Percentiles rank a stretch among this genome's conserved stretches.
phyloP scores from a whole-genome alignment of 306 rosid species.

The Cercis canadensis region DNA sequence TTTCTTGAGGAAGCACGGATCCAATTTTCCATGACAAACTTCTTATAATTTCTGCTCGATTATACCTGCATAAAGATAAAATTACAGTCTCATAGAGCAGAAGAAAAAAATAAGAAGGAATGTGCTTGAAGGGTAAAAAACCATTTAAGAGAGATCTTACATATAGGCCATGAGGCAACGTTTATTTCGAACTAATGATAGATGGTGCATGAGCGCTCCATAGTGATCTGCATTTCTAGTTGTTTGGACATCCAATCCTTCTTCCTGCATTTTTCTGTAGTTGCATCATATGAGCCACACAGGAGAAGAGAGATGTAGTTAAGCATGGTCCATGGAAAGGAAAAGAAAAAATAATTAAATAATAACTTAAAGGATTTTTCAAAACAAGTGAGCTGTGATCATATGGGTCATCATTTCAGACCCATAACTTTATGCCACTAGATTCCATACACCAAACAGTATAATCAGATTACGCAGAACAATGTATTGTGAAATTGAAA shows the following conservation, averaged over 20 bases:
- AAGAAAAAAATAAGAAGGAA: slow-evolving; percentile 11
- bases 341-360: too few species aligned
- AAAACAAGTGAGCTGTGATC: neutral
- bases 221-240: slow-evolving; percentile 81
- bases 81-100: slow-evolving; percentile 6
- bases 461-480: neutral
- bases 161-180: slow-evolving; percentile 87
- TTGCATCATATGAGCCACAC: slow-evolving; percentile 1
- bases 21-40: slow-evolving; percentile 87
- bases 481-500: neutral
- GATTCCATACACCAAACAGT: neutral
- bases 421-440: neutral
- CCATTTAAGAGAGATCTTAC: slow-evolving; percentile 41
- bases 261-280: slow-evolving; percentile 84
- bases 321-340: neutral
- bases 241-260: slow-evolving; percentile 83
- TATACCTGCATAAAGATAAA: slow-evolving; percentile 56
- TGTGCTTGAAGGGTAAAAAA: neutral
- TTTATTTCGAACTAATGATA: slow-evolving; percentile 84
- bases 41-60: slow-evolving; percentile 68
- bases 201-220: slow-evolving; percentile 89
- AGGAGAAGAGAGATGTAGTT: neutral
- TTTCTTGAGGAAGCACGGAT: slow-evolving; percentile 69
- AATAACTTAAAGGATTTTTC: too few species aligned
- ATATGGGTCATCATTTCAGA: neutral